phyloP scores from a whole-genome alignment of 192 early-diverging fungal species.

The Coemansia sp. region DNA sequence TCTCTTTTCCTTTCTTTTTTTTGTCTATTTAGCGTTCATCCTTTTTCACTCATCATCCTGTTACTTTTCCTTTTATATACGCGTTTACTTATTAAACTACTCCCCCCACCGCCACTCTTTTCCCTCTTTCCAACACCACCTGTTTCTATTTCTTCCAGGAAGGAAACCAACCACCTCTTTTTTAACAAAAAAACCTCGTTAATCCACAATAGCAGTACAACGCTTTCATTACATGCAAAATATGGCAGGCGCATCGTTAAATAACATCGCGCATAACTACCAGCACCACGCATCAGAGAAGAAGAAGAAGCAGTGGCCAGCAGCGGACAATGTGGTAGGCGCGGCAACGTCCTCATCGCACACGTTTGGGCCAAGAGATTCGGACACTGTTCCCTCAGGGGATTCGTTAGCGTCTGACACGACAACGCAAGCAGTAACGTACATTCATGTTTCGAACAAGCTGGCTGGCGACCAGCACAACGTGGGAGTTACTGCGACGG shows the following conservation, averaged over 20 bases:
- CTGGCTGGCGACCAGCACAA: neutral
- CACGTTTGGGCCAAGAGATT: neutral
- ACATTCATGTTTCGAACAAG: neutral
- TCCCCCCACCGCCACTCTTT: no score
- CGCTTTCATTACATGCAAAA: no score
- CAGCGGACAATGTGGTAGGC: neutral
- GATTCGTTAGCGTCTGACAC: constrained; percentile 3
- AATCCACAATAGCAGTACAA: no score
- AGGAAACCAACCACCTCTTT: no score
- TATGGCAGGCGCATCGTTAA: neutral
- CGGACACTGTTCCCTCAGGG: neutral
- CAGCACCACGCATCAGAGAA: neutral
- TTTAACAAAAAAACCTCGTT: no score
- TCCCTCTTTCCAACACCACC: no score
- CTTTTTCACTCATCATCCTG: no score
- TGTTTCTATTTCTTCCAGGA: no score
- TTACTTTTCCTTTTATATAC: no score
- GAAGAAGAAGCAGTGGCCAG: no score
- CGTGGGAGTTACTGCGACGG: constrained; percentile 2
- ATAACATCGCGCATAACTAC: neutral
- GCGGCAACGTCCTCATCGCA: neutral
- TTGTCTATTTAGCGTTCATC: neutral
- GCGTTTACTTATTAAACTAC: no score
- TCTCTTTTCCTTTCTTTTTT: neutral
- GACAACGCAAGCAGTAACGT: neutral